Evolutionary conservation across 2,329 filamentous ascomycete species (phyloP).

Genomic region (Penicillium sp.): DNA sequence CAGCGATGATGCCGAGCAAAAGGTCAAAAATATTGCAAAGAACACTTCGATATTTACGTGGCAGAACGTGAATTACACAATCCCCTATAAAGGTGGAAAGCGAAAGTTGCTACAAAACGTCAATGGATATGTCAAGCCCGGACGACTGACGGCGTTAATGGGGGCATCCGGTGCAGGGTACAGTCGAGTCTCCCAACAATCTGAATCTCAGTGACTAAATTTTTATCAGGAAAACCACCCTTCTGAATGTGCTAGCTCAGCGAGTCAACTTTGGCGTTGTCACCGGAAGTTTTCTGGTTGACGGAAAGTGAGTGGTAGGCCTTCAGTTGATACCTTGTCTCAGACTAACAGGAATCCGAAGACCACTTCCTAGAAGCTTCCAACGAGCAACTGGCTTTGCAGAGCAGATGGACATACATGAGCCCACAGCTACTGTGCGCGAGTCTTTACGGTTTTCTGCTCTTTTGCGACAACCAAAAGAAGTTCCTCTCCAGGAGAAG

Average conservation of each 20-base stretch:
- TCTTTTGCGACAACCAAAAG: conserved; percentile 62
- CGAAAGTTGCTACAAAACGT: conserved; percentile 61
- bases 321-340: background rate
- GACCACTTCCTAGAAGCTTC: conserved; percentile 52
- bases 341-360: conserved; percentile 20
- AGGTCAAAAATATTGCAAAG: conserved; percentile 58
- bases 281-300: conserved; percentile 50
- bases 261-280: conserved; percentile 51
- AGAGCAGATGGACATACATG: conserved; percentile 70
- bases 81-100: conserved; percentile 50
- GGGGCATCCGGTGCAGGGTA: conserved; percentile 67
- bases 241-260: conserved; percentile 53
- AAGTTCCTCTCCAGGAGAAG: conserved; percentile 64
- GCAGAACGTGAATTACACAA: conserved; percentile 79
- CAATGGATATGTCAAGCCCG: conserved; percentile 74
- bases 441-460: conserved; percentile 70
- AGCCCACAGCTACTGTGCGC: conserved; percentile 66
- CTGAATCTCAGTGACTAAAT: background rate
- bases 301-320: conserved; percentile 44
- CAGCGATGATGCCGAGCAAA: conserved; percentile 26
- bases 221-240: conserved; percentile 50
- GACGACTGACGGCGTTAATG: conserved; percentile 78
- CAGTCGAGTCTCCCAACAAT: conserved; percentile 2
- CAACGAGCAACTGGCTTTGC: conserved; percentile 59
- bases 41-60: conserved; percentile 79